phyloP scores from a whole-genome alignment of 2,329 filamentous ascomycete species.

The Diaporthe longicolla region DNA sequence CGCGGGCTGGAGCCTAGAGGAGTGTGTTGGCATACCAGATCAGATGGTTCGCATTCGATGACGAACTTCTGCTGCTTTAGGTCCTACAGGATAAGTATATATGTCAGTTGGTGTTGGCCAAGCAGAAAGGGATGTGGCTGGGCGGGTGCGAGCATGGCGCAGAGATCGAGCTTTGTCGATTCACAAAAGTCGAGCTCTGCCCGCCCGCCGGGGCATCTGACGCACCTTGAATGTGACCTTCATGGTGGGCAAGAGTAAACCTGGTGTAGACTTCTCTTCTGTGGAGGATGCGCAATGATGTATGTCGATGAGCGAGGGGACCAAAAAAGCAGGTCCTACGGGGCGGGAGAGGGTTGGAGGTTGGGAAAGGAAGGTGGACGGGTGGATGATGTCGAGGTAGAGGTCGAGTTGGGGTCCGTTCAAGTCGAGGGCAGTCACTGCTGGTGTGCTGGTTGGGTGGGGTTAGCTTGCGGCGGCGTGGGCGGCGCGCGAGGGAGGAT shows the following conservation, averaged over 20 bases:
- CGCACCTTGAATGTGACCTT: constrained; percentile 78
- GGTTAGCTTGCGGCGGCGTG: constrained; percentile 7
- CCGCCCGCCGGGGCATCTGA: constrained; percentile 42
- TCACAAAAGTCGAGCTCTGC: constrained; percentile 15
- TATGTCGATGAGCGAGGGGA: constrained; percentile 17
- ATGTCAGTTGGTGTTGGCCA: constrained; percentile 42
- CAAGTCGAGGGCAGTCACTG: constrained; percentile 21
- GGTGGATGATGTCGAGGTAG: constrained; percentile 35
- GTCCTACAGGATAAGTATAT: constrained; percentile 72
- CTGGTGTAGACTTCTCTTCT: constrained; percentile 50
- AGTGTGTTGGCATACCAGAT: constrained; percentile 78
- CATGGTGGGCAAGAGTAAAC: constrained; percentile 66
- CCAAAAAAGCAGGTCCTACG: constrained; percentile 7
- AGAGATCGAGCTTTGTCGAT: background rate
- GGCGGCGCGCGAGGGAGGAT: constrained; percentile 10
- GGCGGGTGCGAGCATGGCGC: constrained; percentile 19
- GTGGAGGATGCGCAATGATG: constrained; percentile 12
- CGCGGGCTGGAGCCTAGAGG: constrained; percentile 39
- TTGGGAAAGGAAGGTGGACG: constrained; percentile 37
- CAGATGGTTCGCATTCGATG: constrained; percentile 93
- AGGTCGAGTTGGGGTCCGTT: constrained; percentile 28
- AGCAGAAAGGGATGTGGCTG: constrained; percentile 10
- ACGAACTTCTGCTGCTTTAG: constrained; percentile 99
- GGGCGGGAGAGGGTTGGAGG: constrained; percentile 32
- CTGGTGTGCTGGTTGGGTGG: constrained; percentile 31